Percentiles rank a stretch among this genome's conserved stretches.
phyloP scores from a whole-genome alignment of 1,284 basidiomycete genomes.

The Mycena citricolor region DNA sequence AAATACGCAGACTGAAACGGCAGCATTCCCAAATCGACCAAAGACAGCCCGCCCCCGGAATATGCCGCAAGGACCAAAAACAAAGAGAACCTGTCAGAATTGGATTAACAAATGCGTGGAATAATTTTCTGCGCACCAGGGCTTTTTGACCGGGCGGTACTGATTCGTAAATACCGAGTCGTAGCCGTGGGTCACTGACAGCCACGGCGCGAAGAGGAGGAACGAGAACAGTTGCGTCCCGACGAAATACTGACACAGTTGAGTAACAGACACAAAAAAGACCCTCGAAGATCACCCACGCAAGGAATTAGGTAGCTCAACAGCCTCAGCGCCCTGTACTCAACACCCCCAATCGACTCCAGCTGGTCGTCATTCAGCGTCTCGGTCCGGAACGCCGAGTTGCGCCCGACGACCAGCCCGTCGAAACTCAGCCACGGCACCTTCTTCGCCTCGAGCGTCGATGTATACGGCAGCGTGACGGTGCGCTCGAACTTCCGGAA shows the following conservation, averaged over 20 bases:
- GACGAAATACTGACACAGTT: slow-evolving; percentile 46
- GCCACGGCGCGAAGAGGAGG: slow-evolving; percentile 57
- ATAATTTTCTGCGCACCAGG: slow-evolving; percentile 53
- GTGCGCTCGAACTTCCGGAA: slow-evolving; percentile 40
- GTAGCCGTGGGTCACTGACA: slow-evolving; percentile 42
- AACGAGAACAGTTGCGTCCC: slow-evolving; percentile 54
- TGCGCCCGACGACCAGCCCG: slow-evolving; percentile 59
- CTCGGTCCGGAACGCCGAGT: slow-evolving; percentile 72
- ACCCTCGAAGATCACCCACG: slow-evolving; percentile 31
- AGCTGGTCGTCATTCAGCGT: slow-evolving; percentile 68
- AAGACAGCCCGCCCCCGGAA: slow-evolving; percentile 53
- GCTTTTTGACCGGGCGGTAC: slow-evolving; percentile 44
- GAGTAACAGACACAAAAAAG: background rate
- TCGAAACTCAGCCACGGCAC: slow-evolving; percentile 41
- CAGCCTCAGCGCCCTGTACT: slow-evolving; percentile 66
- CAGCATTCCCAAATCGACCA: slow-evolving; percentile 55
- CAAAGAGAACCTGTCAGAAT: slow-evolving; percentile 40
- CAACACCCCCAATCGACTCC: slow-evolving; percentile 80
- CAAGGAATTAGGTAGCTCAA: slow-evolving; percentile 48
- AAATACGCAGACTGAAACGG: slow-evolving; percentile 53
- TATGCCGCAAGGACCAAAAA: slow-evolving; percentile 54
- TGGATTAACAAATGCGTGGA: background rate
- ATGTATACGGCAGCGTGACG: slow-evolving; percentile 35
- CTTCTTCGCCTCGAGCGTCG: slow-evolving; percentile 31
- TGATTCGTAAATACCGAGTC: slow-evolving; percentile 47